Base-by-base conservation (phyloP, 768 basidiomycete species). In the Podaxis rugospora region DNA sequence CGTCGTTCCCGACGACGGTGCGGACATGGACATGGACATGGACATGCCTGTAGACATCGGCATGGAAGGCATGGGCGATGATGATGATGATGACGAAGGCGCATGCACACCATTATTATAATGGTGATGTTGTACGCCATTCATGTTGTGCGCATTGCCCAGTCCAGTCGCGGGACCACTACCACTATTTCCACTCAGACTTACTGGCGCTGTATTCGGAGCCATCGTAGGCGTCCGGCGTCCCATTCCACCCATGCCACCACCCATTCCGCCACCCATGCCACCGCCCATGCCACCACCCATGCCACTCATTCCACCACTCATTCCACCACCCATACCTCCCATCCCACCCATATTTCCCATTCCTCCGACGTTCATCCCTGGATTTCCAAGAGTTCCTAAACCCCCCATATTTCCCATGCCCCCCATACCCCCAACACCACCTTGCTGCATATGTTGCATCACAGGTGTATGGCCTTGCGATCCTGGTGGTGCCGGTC, bases 1-100 rank as follows among this genome's bases (percentile, higher is more conserved):
- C 23, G 69, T 76, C 57, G 78, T 77, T 36, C 35, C 62, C 76
- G 40, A 52, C 49, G 50, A 51, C 44, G 75, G 55, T 74, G 71
- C 1, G 13, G 77, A 72, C 35, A 76, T 73, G 11, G 70, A 65
- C 18, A 68, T 67, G 23, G 71, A 69, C 27, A 68, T 70, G 10
- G 70, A 65, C 11, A 69, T 62, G 21, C 69, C 64, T 13, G 68
- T 68, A 23, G 71, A 69, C 28, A 68, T 70, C 5, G 70, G 64
- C 11, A 69, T 62, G 21, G 42, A 44, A 18, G 67, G 63, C 1
- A 53, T 53, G 5, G 39, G 39, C 53, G 37, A 16, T 40, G 68
- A 67, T 13, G 73, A 18, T 23, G 47, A 23, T 23, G 28, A 32
- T 9, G 32, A 32, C 32, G 32, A 32, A 32, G 32, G 32, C 7